Evolutionary conservation across 306 rosid genomes (phyloP).

Genomic region (Phaseolus lunatus): DNA sequence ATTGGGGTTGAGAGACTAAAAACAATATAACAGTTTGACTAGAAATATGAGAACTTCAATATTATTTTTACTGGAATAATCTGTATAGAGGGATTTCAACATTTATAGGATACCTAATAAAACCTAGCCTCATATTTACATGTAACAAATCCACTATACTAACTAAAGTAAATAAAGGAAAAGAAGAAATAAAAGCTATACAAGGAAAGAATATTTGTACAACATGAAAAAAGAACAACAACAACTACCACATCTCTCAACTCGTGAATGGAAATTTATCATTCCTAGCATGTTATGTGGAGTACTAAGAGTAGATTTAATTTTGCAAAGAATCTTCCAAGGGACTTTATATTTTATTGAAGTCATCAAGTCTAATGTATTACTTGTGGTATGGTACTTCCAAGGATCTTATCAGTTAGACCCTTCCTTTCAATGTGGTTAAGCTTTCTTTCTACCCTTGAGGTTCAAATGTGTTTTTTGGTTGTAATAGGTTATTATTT

Average conservation of each 20-base stretch:
- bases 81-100: neutral
- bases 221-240: neutral
- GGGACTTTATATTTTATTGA: neutral
- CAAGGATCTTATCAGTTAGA: no score
- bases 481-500: no score
- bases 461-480: no score
- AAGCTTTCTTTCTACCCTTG: no score
- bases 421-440: no score
- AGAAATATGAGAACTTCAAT: neutral
- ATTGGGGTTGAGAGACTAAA: conserved; percentile 27
- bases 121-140: neutral
- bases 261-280: neutral
- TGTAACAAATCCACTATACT: neutral
- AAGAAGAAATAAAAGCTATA: neutral
- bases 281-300: neutral
- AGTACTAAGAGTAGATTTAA: neutral
- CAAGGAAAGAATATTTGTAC: neutral
- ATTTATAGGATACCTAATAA: neutral
- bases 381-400: no score
- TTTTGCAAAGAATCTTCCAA: neutral
- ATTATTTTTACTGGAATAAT: neutral
- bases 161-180: neutral
- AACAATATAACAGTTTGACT: neutral
- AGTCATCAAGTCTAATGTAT: neutral
- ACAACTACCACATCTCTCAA: neutral